These are phyloP conservation scores for Takakia lepidozioides DNA, from an alignment of 225 moss, liverwort and hornwort genomes.

Conservation along the genomic window DNA sequence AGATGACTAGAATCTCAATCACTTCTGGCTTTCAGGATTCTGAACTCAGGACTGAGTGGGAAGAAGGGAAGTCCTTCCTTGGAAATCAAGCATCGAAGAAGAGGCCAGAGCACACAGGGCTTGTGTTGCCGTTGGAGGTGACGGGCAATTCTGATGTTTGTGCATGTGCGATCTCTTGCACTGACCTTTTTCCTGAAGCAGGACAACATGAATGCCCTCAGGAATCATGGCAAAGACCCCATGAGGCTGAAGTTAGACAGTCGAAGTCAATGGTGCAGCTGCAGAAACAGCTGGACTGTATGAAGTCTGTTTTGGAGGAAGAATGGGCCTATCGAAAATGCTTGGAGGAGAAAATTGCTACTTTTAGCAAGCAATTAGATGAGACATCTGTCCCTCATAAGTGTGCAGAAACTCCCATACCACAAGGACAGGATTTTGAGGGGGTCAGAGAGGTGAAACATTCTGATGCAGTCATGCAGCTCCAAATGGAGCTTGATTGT, in stretches of 20 bases:
- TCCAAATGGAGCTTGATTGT: constrained; percentile 46
- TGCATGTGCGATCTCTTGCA: too few species aligned
- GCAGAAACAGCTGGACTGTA: constrained; percentile 35
- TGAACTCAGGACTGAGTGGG: too few species aligned
- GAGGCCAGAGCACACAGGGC: too few species aligned
- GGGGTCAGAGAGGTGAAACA: constrained; percentile 30
- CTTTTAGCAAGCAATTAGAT: constrained; percentile 11
- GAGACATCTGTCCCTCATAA: constrained; percentile 22
- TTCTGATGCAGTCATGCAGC: constrained; percentile 48
- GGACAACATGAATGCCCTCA: constrained; percentile 10
- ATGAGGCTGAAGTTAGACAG: constrained; percentile 19
- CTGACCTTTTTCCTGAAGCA: constrained; percentile 17
- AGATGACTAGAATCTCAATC: too few species aligned
- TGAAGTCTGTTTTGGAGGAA: constrained; percentile 30
- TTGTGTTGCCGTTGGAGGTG: constrained; percentile 19
- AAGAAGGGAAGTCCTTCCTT: too few species aligned
- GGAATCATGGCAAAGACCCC: too few species aligned
- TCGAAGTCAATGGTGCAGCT: constrained; percentile 33
- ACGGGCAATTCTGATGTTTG: too few species aligned
- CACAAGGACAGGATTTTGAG: constrained; percentile 19
- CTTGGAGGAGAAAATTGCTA: constrained; percentile 29
- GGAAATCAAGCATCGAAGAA: too few species aligned
- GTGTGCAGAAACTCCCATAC: constrained; percentile 15
- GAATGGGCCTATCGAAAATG: constrained; percentile 30
- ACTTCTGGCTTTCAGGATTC: too few species aligned